A percentile compares a stretch with the other conserved stretches of the same genome.
Conservation (phyloP, 768 basidiomycete species). For the Rhodosporidiobolus sp. region DNA sequence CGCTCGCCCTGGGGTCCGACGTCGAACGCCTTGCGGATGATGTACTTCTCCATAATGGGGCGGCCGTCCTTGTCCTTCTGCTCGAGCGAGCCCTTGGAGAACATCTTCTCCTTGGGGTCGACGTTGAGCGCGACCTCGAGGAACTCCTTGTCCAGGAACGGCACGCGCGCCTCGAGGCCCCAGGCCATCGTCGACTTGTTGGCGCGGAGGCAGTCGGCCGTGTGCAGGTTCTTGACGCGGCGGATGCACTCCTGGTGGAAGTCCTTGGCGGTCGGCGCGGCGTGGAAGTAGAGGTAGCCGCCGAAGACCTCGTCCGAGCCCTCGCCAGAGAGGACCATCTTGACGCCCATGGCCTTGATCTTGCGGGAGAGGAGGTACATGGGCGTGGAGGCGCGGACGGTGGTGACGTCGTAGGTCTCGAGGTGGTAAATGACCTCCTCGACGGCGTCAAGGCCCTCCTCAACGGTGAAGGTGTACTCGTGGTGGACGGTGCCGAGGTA, state of each 20-base stretch:
- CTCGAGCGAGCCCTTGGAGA: conserved; percentile 73
- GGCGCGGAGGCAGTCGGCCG: conserved; percentile 91
- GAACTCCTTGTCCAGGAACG: conserved; percentile 96
- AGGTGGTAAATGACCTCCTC: conserved; percentile 97
- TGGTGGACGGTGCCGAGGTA: conserved; percentile 94
- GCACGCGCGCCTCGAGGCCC: conserved; percentile 97
- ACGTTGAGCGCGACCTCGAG: conserved; percentile 89
- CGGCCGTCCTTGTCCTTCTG: conserved; percentile 76
- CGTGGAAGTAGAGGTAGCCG: conserved; percentile 99
- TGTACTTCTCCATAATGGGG: conserved; percentile 98
- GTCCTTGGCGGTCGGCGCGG: conserved; percentile 78
- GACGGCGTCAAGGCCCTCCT: conserved; percentile 95
- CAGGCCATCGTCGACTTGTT: conserved; percentile 99
- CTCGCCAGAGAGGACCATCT: conserved; percentile 98
- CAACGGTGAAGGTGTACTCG: conserved; percentile 95
- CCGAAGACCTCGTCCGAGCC: conserved; percentile 97
- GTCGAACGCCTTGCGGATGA: conserved; percentile 94
- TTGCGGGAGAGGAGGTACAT: conserved; percentile 98
- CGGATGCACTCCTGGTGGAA: conserved; percentile 95
- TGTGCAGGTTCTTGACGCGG: conserved; percentile 96
- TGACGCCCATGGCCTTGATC: conserved; percentile 99
- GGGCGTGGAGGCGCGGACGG: conserved; percentile 92
- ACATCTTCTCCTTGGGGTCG: conserved; percentile 81
- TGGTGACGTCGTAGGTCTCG: conserved; percentile 98
- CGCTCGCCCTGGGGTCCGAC: conserved; percentile 70